phyloP scores from a whole-genome alignment of 805 yeast species.

The Yamadazyma takamatsuzukensis region DNA sequence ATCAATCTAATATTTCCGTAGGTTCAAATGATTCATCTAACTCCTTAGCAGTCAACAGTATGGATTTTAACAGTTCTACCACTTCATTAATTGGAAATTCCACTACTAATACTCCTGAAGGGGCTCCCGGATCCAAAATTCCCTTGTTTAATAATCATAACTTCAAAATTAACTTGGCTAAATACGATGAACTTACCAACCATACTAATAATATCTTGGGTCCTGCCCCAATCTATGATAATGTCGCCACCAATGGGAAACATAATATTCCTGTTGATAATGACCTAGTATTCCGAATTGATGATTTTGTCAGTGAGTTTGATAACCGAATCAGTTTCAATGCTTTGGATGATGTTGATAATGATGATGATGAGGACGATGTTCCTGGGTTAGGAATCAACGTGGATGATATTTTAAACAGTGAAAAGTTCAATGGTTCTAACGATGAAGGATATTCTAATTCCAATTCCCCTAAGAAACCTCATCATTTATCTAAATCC shows the following conservation, averaged over 20 bases:
- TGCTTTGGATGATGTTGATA: slow-evolving; percentile 25
- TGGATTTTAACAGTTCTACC: not conserved
- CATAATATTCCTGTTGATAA: slow-evolving; percentile 26
- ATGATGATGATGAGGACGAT: slow-evolving; percentile 30
- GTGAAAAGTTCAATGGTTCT: slow-evolving; percentile 35
- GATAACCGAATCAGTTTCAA: slow-evolving; percentile 15
- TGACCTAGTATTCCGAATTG: slow-evolving; percentile 32
- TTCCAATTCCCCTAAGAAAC: slow-evolving; percentile 4
- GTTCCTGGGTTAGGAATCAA: slow-evolving; percentile 40
- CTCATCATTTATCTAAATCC: slow-evolving; percentile 1
- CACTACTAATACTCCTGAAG: slow-evolving; percentile 6
- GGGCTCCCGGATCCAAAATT: slow-evolving; percentile 18
- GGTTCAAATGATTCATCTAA: slow-evolving; percentile 21
- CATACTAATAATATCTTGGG: not conserved
- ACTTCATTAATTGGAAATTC: not conserved
- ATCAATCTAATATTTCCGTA: slow-evolving; percentile 20
- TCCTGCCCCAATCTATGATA: slow-evolving; percentile 9
- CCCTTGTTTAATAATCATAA: slow-evolving; percentile 35
- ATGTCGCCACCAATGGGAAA: slow-evolving; percentile 14
- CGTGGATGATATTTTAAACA: slow-evolving; percentile 39
- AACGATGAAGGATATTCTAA: slow-evolving; percentile 11
- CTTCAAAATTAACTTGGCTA: slow-evolving; percentile 29
- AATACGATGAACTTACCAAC: slow-evolving; percentile 27
- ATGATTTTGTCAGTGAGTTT: slow-evolving; percentile 29
- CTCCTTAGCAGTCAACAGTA: slow-evolving; percentile 8